Percentiles rank a stretch among this genome's conserved stretches.
Evolutionary conservation across 164 flowering plant species (phyloP).

Genomic region (Vitis riparia): DNA sequence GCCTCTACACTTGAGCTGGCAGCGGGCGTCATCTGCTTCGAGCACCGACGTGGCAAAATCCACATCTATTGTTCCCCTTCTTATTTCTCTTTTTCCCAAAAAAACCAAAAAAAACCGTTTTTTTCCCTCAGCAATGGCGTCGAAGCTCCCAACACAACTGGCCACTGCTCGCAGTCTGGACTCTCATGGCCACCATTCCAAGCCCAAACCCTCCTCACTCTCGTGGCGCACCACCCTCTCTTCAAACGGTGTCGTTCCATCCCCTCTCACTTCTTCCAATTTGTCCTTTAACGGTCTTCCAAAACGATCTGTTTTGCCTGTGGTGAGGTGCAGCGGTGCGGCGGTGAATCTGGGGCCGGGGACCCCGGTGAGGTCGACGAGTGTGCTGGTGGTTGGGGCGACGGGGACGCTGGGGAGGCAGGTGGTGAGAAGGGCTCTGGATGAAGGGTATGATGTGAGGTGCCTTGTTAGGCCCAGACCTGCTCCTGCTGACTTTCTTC

Average conservation of each 20-base stretch:
- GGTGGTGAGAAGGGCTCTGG: constrained; percentile 84
- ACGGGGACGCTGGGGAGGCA: constrained; percentile 97
- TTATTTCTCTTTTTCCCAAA: background rate
- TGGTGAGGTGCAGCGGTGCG: constrained; percentile 45
- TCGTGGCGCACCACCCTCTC: constrained; percentile 28
- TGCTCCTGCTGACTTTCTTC: constrained; percentile 97
- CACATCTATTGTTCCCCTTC: constrained; percentile 22
- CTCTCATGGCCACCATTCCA: constrained; percentile 2
- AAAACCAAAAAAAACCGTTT: no score
- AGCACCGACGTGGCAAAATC: constrained; percentile 46
- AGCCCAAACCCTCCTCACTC: constrained; percentile 18
- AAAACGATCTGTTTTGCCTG: background rate
- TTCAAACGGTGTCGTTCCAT: background rate
- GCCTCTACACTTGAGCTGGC: constrained; percentile 3
- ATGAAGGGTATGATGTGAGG: constrained; percentile 96
- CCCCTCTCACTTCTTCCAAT: background rate
- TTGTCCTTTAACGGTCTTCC: background rate
- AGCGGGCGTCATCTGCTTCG: constrained; percentile 18
- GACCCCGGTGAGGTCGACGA: constrained; percentile 91
- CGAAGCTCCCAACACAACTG: constrained; percentile 39
- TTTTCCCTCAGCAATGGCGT: constrained; percentile 29
- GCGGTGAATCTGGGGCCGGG: constrained; percentile 80
- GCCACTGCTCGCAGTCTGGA: constrained; percentile 22
- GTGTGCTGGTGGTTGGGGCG: constrained; percentile 90
- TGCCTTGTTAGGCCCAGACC: constrained; percentile 96